Evolutionary conservation across 306 rosid species (phyloP), one percentile per base, ranked within the genome.

Genomic region (Glycine tomentella): DNA sequence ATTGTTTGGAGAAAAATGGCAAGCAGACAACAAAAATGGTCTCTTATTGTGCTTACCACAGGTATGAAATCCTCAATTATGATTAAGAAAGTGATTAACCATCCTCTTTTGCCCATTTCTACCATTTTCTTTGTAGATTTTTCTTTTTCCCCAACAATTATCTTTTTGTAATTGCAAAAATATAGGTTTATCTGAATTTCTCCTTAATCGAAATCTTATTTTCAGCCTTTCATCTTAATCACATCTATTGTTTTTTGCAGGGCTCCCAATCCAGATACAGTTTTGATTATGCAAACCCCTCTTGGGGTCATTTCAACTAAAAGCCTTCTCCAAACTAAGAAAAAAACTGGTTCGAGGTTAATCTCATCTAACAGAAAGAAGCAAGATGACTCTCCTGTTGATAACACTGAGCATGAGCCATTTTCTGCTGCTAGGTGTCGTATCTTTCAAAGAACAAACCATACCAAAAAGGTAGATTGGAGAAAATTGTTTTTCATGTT

Each of bases 211-310:
- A 7, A 66, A 66, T 62, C 53, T 50, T 69, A 50, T 44, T 75
- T 78, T 74, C 69, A 48, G 16, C 31, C 64, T 84, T 70, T 85
- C 46, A 67, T 84, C 80, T 72, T 84, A 10, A 82, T 84, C 69
- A 20, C 69, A 65, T 87, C 84, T 77, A 17, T 42, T 82, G 65
- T 52, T 69, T 69, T 38, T 74, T 90, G 83, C 89, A 96, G 99
- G 90, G 97, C 99, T 78, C 99, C 99, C 80, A 96, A 96, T 92
- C 98, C 93, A 12, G 97, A 96, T 74, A 96, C 93, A 11, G 98
- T 96, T 81, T 89, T 96, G 83, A 93, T 93, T 63, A 89, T 96
- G 90, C 99, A 96, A 85, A 92, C 97, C 83, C 97, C 98, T 62
- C 75, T 81, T 58, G 99, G 98, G 72, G 92, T 96, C 59, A 92